Percentiles rank a stretch among this genome's conserved stretches.
phyloP scores from a whole-genome alignment of 2,329 filamentous ascomycete species.

The Claviceps capensis region DNA sequence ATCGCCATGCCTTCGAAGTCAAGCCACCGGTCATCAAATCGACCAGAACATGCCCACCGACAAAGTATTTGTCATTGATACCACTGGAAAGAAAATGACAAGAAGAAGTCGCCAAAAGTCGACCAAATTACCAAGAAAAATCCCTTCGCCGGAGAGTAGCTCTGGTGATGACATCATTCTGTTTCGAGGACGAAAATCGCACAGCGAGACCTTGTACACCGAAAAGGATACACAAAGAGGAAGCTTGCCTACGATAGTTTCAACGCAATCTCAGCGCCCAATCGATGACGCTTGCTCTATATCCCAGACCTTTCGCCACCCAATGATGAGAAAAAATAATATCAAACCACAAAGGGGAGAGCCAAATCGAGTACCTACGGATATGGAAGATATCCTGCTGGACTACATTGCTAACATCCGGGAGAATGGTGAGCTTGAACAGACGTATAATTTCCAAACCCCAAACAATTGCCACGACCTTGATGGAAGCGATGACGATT shows the following conservation, averaged over 20 bases:
- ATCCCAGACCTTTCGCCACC: not conserved
- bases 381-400: slow-evolving; percentile 42
- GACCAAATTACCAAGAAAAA: slow-evolving; percentile 9
- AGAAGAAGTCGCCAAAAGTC: not conserved
- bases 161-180: slow-evolving; percentile 58
- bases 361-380: not conserved
- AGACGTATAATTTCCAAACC: slow-evolving; percentile 43
- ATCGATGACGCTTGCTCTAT: not conserved
- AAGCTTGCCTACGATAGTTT: not conserved
- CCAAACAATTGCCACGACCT: slow-evolving; percentile 29
- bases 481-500: slow-evolving; percentile 14
- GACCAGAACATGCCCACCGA: not conserved
- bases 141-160: slow-evolving; percentile 12
- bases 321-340: not conserved
- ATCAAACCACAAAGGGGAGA: not conserved
- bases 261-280: not conserved
- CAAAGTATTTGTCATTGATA: slow-evolving; percentile 24
- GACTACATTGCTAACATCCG: slow-evolving; percentile 61
- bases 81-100: slow-evolving; percentile 15
- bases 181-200: slow-evolving; percentile 41
- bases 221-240: not conserved
- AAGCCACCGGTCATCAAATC: not conserved
- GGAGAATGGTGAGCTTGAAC: slow-evolving; percentile 40
- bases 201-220: slow-evolving; percentile 2
- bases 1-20: not conserved